Conservation (phyloP, 2,329 filamentous ascomycete species). For the Colletotrichum kahawae region DNA sequence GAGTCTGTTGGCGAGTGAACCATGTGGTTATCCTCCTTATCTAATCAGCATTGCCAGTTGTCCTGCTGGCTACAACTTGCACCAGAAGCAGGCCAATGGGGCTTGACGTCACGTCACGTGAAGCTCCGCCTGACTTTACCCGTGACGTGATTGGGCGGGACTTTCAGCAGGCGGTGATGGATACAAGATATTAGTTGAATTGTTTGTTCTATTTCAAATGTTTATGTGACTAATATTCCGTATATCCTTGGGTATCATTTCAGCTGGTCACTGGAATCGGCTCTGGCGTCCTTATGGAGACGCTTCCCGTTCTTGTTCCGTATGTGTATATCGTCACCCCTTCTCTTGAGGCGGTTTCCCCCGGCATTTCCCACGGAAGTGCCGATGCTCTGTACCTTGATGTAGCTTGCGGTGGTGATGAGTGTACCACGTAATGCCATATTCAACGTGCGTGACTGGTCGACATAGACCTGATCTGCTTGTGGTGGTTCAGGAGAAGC, state of each 20-base stretch:
- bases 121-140: not conserved
- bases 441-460: too few species aligned
- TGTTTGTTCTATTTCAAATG: not conserved
- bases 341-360: not conserved
- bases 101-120: constrained; percentile 22
- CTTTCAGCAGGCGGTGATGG: not conserved
- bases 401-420: not conserved
- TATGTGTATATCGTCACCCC: rapidly evolving
- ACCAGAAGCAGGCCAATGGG: not conserved
- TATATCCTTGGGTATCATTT: constrained; percentile 4
- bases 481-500: not conserved
- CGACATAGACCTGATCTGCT: too few species aligned
- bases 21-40: not conserved
- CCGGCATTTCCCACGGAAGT: too few species aligned
- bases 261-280: not conserved
- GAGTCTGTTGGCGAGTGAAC: not conserved
- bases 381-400: not conserved
- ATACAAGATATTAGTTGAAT: not conserved
- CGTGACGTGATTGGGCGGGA: not conserved
- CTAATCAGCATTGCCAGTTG: not conserved
- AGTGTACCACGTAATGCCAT: rapidly evolving
- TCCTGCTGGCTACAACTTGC: not conserved
- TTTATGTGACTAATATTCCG: not conserved
- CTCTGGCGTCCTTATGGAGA: not conserved
- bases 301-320: not conserved